Percentiles rank a stretch among this genome's conserved stretches.
Evolutionary conservation across 345 rosid genomes (phyloP).

Genomic region (Viola odorata): DNA sequence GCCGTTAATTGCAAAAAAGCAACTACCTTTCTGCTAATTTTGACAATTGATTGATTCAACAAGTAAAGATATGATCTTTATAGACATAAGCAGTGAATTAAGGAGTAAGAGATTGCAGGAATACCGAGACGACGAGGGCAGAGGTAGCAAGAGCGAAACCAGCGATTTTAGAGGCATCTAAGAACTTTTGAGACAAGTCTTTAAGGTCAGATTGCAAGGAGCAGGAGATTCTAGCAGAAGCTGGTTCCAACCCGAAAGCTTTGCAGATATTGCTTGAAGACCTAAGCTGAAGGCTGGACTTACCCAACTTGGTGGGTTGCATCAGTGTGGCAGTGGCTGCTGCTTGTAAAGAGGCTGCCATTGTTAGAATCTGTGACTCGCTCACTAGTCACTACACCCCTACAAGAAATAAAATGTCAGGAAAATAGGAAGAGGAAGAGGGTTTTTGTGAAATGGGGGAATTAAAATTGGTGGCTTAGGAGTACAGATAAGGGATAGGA

Average conservation of each 20-base stretch:
- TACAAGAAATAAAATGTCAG: background rate
- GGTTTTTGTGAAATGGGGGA: slow-evolving; percentile 1
- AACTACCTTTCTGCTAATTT: no score
- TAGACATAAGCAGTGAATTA: no score
- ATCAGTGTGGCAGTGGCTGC: slow-evolving; percentile 81
- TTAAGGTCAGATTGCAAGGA: slow-evolving; percentile 61
- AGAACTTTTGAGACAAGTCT: slow-evolving; percentile 64
- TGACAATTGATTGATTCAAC: no score
- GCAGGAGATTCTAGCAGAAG: slow-evolving; percentile 60
- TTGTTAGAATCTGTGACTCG: slow-evolving; percentile 11
- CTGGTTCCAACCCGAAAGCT: slow-evolving; percentile 55
- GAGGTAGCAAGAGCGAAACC: slow-evolving; percentile 93
- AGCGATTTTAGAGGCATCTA: slow-evolving; percentile 69
- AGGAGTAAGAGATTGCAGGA: background rate
- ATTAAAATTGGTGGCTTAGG: slow-evolving; percentile 28
- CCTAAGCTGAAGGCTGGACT: slow-evolving; percentile 38
- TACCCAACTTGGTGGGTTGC: slow-evolving; percentile 67
- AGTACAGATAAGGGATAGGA: slow-evolving; percentile 66
- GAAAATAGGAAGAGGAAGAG: background rate
- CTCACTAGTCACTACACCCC: no score
- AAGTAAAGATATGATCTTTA: no score
- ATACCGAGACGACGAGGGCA: slow-evolving; percentile 90
- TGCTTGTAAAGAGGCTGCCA: slow-evolving; percentile 91
- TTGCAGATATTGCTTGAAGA: slow-evolving; percentile 44
- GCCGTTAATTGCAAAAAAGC: no score